Conservation (phyloP, 768 basidiomycete genomes). For the Pleurotus giganteus region DNA sequence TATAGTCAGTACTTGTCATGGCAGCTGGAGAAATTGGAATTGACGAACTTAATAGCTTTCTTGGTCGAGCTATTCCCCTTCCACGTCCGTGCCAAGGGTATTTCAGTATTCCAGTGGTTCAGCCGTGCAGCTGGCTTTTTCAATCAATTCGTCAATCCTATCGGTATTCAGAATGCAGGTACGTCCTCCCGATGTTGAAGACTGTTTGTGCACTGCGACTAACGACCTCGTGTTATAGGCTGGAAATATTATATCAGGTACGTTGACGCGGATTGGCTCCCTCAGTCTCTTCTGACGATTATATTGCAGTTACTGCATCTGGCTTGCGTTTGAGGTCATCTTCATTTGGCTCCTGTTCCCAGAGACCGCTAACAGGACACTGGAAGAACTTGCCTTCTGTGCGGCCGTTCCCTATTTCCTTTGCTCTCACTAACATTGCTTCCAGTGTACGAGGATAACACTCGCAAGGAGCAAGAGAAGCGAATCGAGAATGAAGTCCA, state of each 20-base stretch:
- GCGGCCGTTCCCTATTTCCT: conserved; percentile 18
- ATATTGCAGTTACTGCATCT: conserved; percentile 41
- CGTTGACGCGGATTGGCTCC: conserved; percentile 1
- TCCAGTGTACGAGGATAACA: conserved; percentile 44
- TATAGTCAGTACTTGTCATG: conserved; percentile 37
- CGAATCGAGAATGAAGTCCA: conserved; percentile 39
- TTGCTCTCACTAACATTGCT: background rate
- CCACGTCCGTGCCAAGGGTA: conserved; percentile 59
- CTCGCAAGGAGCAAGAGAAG: conserved; percentile 37
- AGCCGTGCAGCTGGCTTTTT: conserved; percentile 54
- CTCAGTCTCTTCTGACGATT: background rate
- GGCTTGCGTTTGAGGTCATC: conserved; percentile 49
- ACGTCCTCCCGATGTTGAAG: conserved; percentile 4
- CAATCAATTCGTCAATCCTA: conserved; percentile 68
- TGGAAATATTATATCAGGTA: conserved; percentile 61
- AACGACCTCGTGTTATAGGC: conserved; percentile 20
- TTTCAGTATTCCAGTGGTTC: conserved; percentile 61
- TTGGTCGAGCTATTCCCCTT: conserved; percentile 70
- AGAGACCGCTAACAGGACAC: conserved; percentile 50
- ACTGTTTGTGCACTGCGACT: background rate
- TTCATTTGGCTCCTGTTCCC: conserved; percentile 65
- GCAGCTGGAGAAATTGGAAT: background rate
- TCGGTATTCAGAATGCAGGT: conserved; percentile 54
- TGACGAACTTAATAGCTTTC: conserved; percentile 38
- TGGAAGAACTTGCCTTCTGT: conserved; percentile 63